phyloP scores from a whole-genome alignment of 805 yeast species.

The Yarrowia sp. region DNA sequence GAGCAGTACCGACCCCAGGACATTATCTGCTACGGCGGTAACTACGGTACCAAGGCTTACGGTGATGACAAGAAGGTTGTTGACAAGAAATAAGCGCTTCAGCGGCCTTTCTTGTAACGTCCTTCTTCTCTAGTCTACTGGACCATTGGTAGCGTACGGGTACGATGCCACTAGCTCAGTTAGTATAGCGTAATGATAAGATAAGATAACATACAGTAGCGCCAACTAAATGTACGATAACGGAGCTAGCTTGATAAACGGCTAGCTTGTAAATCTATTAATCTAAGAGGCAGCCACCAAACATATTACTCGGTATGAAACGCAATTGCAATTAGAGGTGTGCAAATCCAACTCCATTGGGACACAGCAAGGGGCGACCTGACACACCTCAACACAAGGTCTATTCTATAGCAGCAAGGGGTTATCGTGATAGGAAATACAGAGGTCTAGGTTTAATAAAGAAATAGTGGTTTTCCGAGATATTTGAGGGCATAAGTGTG shows the following conservation, averaged over 20 bases:
- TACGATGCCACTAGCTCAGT: too few relatives aligned
- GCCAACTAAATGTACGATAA: background rate
- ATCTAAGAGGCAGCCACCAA: background rate
- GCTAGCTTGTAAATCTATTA: too few relatives aligned
- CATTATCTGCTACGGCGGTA: conserved; percentile 72
- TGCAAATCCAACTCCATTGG: background rate
- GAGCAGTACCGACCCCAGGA: conserved; percentile 78
- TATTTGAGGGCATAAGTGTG: too few relatives aligned
- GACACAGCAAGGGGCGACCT: background rate
- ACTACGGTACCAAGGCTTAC: conserved; percentile 75
- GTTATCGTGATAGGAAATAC: conserved; percentile 7
- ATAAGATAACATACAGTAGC: conserved; percentile 10
- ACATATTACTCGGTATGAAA: background rate
- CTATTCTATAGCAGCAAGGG: background rate
- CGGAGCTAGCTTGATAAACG: background rate
- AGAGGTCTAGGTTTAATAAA: background rate
- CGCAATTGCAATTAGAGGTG: background rate
- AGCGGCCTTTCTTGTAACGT: background rate
- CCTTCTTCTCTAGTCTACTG: too few relatives aligned
- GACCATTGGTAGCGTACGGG: too few relatives aligned
- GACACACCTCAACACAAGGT: background rate
- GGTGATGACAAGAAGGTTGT: conserved; percentile 56
- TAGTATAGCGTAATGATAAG: conserved; percentile 6
- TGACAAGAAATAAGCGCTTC: conserved; percentile 40
- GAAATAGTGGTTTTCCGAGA: too few relatives aligned